Evolutionary conservation across 2,329 filamentous ascomycete species (phyloP).

Genomic region (Aspergillus calidoustus): DNA sequence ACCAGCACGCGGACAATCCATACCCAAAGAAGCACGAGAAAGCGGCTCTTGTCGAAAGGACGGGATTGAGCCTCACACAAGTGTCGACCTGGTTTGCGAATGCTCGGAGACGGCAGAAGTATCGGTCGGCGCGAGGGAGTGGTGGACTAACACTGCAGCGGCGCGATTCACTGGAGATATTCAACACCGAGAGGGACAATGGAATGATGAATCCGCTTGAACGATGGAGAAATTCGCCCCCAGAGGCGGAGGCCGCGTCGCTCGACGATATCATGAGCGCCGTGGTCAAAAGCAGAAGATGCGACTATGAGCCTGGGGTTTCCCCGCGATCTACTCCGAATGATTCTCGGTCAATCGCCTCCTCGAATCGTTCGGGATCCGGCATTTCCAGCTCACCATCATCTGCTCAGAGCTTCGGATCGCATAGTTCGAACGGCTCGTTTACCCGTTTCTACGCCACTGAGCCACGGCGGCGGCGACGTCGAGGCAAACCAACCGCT

Average conservation of each 20-base stretch:
- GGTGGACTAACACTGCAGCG: background rate
- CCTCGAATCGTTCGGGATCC: conserved; percentile 19
- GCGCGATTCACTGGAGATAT: background rate
- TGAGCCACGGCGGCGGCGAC: conserved; percentile 52
- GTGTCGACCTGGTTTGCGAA: conserved; percentile 92
- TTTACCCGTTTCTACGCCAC: conserved; percentile 52
- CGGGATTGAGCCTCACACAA: conserved; percentile 78
- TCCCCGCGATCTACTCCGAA: background rate
- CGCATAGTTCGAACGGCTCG: conserved; percentile 33
- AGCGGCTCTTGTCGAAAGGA: conserved; percentile 72
- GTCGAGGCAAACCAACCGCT: conserved; percentile 35
- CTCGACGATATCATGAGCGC: conserved; percentile 62
- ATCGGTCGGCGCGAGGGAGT: background rate
- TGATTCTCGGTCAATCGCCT: conserved; percentile 12
- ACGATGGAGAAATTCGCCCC: conserved; percentile 65
- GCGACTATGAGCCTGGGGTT: background rate
- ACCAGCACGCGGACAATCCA: conserved; percentile 74
- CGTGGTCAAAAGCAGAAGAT: conserved; percentile 37
- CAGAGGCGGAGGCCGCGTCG: conserved; percentile 64
- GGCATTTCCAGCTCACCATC: conserved; percentile 22
- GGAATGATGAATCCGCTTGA: conserved; percentile 59
- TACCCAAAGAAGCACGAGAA: conserved; percentile 87
- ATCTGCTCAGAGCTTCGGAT: conserved; percentile 21
- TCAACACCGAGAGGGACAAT: no score
- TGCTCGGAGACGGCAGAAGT: conserved; percentile 65